Evolutionary conservation across 331 rosid genomes (phyloP), one percentile per base, ranked within the genome.

Genomic region (Saraca asoca): DNA sequence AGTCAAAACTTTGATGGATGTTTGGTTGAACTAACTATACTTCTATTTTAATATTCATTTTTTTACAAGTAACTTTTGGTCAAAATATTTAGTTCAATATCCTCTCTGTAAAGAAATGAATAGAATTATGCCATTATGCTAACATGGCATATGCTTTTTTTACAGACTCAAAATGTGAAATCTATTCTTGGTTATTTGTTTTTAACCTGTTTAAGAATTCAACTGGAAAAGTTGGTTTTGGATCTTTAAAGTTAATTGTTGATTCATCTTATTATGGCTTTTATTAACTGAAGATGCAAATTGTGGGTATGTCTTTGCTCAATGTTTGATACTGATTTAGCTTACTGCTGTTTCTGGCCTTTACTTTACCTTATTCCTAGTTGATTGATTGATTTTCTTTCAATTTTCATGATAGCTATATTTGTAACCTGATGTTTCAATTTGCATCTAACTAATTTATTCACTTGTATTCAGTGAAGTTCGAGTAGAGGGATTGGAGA

Each of bases 401-500:
- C 35, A 43, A 42, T 34, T 48, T 7, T 58, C 15, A 15, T 33
- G 31, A 54, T 62, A 29, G 15, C 17, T 55, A 54, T 67, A 56
- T 35, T 52, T 51, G 45, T 39, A 46, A 58, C 39, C 39, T 9
- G 41, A n/a, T 0, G 46, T 66, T 73, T 62, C 48, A 41, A 59
- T 57, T 29, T 68, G 72, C 18, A 31, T 51, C 57, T 68, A 57
- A 71, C 65, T 48, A 15, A 51, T 55, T 34, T n/a, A 38, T 62
- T 78, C 73, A 64, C 60, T 46, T 73, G 42, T 66, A 61, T 68
- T 64, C 89, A 88, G 97, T 78, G 95, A 86, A 82, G 97, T 91
- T 69, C 86, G 94, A 52, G 87, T 91, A 60, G 95, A 91, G 80
- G 97, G 95, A 44, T 78, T 91, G 69, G 91, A 91, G 85, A 88